Percentiles rank a stretch among this genome's conserved stretches.
Conservation (phyloP, 208 protist species). For the Acanthamoeba culbertsoni region DNA sequence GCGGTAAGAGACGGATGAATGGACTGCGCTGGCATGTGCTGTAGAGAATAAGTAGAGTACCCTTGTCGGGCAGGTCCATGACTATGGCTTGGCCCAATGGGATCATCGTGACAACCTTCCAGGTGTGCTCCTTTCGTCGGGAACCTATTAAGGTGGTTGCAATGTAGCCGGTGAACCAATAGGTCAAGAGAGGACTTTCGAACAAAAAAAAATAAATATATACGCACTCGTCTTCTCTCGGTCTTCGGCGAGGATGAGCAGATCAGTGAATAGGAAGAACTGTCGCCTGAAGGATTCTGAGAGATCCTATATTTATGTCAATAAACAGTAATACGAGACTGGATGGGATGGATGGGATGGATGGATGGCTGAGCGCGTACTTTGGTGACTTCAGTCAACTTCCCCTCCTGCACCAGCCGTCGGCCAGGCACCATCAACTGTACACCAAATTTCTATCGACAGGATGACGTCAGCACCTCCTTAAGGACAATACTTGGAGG, state of each 20-base stretch:
- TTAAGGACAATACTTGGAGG: background rate
- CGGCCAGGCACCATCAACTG: slow-evolving; percentile 57
- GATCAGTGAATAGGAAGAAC: slow-evolving; percentile 41
- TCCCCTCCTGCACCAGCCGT: slow-evolving; percentile 9
- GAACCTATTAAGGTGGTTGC: background rate
- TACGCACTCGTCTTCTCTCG: background rate
- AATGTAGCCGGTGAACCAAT: background rate
- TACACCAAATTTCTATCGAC: slow-evolving; percentile 54
- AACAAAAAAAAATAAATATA: background rate
- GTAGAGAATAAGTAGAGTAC: no score
- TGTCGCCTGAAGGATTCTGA: background rate
- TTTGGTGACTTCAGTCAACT: background rate
- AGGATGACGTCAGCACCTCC: background rate
- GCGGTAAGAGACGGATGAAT: background rate
- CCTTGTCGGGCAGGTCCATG: background rate
- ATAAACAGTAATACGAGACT: background rate
- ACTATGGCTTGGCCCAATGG: background rate
- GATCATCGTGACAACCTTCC: background rate
- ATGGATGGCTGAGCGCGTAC: background rate
- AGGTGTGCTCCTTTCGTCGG: background rate
- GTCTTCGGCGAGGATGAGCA: slow-evolving; percentile 36
- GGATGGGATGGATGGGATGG: background rate
- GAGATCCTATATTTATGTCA: background rate
- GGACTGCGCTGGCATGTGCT: background rate
- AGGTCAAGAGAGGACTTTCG: background rate